Percentiles rank a stretch among this genome's conserved stretches.
Evolutionary conservation across 495 filamentous ascomycete genomes (phyloP).

Genomic region (Tuber brumale): DNA sequence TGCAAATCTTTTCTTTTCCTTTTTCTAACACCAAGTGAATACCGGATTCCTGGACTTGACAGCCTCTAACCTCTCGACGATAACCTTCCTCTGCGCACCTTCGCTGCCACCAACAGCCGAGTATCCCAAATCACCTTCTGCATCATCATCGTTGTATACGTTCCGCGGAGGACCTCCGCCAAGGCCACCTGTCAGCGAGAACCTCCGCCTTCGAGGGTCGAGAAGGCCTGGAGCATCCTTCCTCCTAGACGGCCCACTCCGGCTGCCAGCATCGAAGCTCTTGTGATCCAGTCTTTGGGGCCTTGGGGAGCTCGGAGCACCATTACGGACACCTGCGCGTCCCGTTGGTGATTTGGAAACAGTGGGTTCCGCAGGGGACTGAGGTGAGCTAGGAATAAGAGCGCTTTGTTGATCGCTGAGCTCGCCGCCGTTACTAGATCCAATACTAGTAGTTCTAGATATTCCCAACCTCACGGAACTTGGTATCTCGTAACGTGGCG

Average conservation of each 20-base stretch:
- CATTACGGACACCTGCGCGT: conserved; percentile 15
- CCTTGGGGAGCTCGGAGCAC: conserved; percentile 23
- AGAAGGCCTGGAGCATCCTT: conserved; percentile 22
- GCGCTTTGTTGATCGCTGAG: conserved; percentile 27
- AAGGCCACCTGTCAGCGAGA: conserved; percentile 19
- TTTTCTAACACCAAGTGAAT: conserved; percentile 85
- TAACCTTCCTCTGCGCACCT: conserved; percentile 79
- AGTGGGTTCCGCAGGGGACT: conserved; percentile 15
- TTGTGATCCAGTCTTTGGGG: conserved; percentile 27
- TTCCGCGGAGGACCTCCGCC: conserved; percentile 30
- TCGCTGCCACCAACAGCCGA: conserved; percentile 91
- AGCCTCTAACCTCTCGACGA: conserved; percentile 89
- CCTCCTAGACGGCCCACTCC: conserved; percentile 8
- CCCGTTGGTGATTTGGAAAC: conserved; percentile 23
- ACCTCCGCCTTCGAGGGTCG: conserved; percentile 31
- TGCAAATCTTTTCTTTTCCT: neutral
- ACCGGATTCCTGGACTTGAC: conserved; percentile 93
- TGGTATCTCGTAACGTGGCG: conserved; percentile 61
- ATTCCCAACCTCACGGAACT: conserved; percentile 82
- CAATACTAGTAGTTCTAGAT: conserved; percentile 49
- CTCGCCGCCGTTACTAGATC: conserved; percentile 30
- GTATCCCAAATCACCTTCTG: conserved; percentile 89
- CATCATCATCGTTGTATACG: conserved; percentile 58
- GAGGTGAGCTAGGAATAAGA: conserved; percentile 27
- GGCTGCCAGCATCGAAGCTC: conserved; percentile 31